These are phyloP conservation scores for Penicillium fimorum DNA, from an alignment of 495 filamentous ascomycete species.

Conservation along the genomic window DNA sequence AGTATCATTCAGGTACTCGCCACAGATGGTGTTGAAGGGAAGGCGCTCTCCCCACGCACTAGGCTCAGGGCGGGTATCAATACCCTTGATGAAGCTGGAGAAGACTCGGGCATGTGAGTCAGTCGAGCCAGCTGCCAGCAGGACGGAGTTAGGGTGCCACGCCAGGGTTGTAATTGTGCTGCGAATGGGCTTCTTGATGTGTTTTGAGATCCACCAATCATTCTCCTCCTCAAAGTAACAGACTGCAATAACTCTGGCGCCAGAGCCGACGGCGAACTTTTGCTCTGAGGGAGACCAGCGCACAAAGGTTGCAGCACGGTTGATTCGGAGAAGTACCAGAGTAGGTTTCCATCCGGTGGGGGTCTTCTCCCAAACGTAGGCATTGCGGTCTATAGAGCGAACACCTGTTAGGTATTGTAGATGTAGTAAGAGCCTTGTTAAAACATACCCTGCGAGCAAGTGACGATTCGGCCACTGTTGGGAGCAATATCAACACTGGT, in stretches of 20 bases:
- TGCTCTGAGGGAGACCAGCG: conserved; percentile 95
- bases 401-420: not conserved
- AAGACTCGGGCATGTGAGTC: conserved; percentile 98
- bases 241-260: conserved; percentile 91
- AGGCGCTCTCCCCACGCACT: conserved; percentile 91
- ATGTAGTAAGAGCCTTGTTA: not conserved
- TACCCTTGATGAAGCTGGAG: conserved; percentile 92
- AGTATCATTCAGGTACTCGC: conserved; percentile 91
- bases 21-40: conserved; percentile 97
- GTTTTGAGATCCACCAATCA: conserved; percentile 99
- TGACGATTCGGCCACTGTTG: conserved; percentile 85
- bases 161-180: conserved; percentile 90
- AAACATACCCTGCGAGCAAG: conserved; percentile 84
- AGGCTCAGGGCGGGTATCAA: conserved; percentile 82
- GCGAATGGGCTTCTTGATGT: conserved; percentile 96
- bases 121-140: conserved; percentile 89
- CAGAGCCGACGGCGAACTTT: conserved; percentile 96
- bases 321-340: conserved; percentile 93
- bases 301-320: conserved; percentile 93
- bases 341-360: conserved; percentile 93
- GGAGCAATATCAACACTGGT: conserved; percentile 96
- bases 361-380: conserved; percentile 94
- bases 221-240: conserved; percentile 99
- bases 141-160: conserved; percentile 96
- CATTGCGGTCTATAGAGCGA: conserved; percentile 78